Evolutionary conservation across 108 stramenopile genomes (phyloP), one percentile per base, ranked within the genome.

Genomic region (Nitzschia putrida): DNA sequence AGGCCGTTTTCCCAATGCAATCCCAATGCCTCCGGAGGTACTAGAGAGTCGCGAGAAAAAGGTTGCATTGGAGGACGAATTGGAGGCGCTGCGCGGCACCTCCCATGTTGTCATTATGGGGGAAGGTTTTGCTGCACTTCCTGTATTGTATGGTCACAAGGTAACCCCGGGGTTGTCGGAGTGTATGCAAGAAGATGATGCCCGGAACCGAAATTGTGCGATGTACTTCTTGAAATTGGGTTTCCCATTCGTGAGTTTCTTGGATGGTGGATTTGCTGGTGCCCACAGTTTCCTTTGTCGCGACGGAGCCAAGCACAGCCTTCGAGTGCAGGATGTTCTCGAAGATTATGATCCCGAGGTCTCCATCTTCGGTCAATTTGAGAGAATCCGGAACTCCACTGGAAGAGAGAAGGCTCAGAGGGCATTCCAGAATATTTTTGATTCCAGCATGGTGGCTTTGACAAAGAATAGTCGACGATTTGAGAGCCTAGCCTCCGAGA

Each of bases 171-270:
- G 67, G 26, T 57, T 90, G n/a, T 68, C 78, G 41, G 76, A 76
- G 24, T 64, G 64, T 41, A 85, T 85, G 3, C 23, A 24, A 8
- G 88, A 91, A 77, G 93, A 94, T 57, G 80, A 88, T 11, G 80
- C 84, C 38, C 79, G 93, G 21, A 92, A 84, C 23, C 80, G 81
- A 38, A 75, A 64, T 61, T 91, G 90, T 55, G 93, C 94, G 22
- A 81, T 90, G 13, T 95, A 94, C 80, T 94, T 97, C 67, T 29
- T 94, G 22, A 95, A 95, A 71, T 85, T 76, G 68, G 96, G 94
- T 0, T 97, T 94, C 71, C 94, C 94, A 8, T 97, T 92, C 72
- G 93, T 97, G n/a, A 92, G 90, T 16, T 63, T 95, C 14, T 68
- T 96, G n/a, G 88, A 90, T 29, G 96, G 96, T 14, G 94, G 94